Evolutionary conservation across 768 basidiomycete genomes (phyloP), one percentile per base, ranked within the genome.

Genomic region (Dioszegia hungarica): DNA sequence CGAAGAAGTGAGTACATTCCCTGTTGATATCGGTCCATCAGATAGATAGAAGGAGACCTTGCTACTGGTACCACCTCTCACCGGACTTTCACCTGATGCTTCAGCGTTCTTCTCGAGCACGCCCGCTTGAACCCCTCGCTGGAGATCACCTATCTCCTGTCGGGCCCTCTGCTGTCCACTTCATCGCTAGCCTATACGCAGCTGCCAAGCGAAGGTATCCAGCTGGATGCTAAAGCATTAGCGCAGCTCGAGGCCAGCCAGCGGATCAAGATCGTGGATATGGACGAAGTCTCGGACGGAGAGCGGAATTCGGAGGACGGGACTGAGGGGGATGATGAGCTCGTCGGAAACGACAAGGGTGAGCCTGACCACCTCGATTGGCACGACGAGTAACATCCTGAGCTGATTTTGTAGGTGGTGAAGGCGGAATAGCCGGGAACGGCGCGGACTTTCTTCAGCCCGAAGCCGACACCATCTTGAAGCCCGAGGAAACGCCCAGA

Each of bases 211-310:
- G 47, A 43, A n/a, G 53, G 48, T 14, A 22, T 54, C 9, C 22
- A 56, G 14, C 56, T 61, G 5, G 29, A 36, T 9, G 47, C 43
- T 8, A 64, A 62, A 36, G 48, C 50, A 6, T 33, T 61, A 19
- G 41, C 50, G 5, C 39, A 56, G 25, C 53, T 60, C 2, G 40
- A 48, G 3, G 47, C 43, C 2, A 62, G 48, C 9, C 56, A 60
- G 36, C 36, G 28, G 25, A 59, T 72, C 11, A 54, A 57, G 39
- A 68, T 72, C 3, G 66, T 68, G 3, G 70, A 72, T 49, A 68
- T 68, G 67, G 70, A 72, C 50, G 56, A 72, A 28, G 60, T 68
- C 45, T 56, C 52, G 15, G 70, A 72, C 41, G 70, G 54, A 3
- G 70, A 71, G 51, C 31, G 66, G 36, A 72, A 72, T 56, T 62